These are phyloP conservation scores for Wickerhamiella sorbophila DNA, from an alignment of 805 yeast species.

Conservation along the genomic window DNA sequence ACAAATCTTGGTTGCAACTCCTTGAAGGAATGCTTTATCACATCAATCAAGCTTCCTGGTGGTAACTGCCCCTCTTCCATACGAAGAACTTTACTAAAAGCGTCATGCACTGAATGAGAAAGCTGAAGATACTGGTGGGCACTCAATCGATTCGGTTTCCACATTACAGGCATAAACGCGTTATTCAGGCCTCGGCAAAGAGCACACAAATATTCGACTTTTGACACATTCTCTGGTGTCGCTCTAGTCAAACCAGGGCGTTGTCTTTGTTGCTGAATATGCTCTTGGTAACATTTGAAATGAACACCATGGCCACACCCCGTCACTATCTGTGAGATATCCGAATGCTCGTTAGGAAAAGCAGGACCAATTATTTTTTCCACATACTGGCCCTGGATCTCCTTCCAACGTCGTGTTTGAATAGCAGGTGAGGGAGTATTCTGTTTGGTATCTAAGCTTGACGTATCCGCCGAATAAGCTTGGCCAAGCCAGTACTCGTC, in stretches of 20 bases:
- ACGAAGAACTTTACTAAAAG: constrained; percentile 20
- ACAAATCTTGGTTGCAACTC: background rate
- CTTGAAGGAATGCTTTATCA: background rate
- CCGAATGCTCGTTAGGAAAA: constrained; percentile 29
- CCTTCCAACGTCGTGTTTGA: constrained; percentile 49
- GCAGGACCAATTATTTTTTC: constrained; percentile 6
- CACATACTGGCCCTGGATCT: constrained; percentile 7
- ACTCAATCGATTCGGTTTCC: constrained; percentile 32
- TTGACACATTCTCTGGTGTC: constrained; percentile 56
- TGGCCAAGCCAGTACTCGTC: constrained; percentile 4
- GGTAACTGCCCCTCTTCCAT: constrained; percentile 26
- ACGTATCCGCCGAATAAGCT: background rate
- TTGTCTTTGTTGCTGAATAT: constrained; percentile 27
- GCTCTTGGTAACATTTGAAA: constrained; percentile 55
- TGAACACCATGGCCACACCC: constrained; percentile 97
- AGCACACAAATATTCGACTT: constrained; percentile 74
- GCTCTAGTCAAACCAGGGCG: constrained; percentile 47
- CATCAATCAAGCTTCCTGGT: constrained; percentile 6
- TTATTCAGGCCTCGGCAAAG: constrained; percentile 80
- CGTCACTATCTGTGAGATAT: constrained; percentile 31
- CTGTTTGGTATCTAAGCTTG: constrained; percentile 27
- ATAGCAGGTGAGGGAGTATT: constrained; percentile 50
- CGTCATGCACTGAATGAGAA: constrained; percentile 23
- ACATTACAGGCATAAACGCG: constrained; percentile 63
- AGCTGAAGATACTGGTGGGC: constrained; percentile 30